Base-by-base conservation (phyloP, 2,329 filamentous ascomycete species). In the Verticillium nonalfalfae region DNA sequence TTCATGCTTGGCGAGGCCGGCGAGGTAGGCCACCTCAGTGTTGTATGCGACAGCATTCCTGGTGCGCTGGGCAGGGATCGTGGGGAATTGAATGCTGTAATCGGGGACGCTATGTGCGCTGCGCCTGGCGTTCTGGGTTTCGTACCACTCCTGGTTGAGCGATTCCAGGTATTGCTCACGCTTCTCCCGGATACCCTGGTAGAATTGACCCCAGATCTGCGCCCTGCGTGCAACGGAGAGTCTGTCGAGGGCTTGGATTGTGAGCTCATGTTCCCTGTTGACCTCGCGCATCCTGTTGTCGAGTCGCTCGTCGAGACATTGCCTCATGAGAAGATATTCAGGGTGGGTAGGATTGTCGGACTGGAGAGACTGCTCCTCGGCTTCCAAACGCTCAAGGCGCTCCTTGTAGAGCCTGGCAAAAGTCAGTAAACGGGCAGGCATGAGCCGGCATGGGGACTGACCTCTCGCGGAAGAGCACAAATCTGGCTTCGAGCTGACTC, bases 31-130 rank as follows among this genome's bases (percentile, higher is more conserved):
- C 4, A 99, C 93, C 73, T 99, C 95, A 66, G 90, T 90, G 73
- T 97, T 98, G 78, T 98, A 98, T 56, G 93, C 90, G 58, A 93
- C 85, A 68, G 96, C 93, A 65, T 97, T 90, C 64, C 86, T 83
- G 63, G 96, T 84, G 69, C 94, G 91, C 69, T 93, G 89, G 34
- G 88, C 84, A 64, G 88, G 86, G 65, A 89, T 88, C 58, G 88
- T 85, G 7, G 92, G 90, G 71, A 96, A 96, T 60, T 89, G 86
- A 67, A 96, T 85, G 61, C 89, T 88, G 71, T 90, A 97, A 68
- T 95, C 91, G 50, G 90, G 87, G 66, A 93, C 86, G 63, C 90
- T 88, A 69, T 91, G 89, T 64, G 91, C 90, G 64, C 88, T 90
- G 69, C 93, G 87, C 62, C 95, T 87, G 71, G 96, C 92, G 67